phyloP scores from a whole-genome alignment of 1,284 basidiomycete genomes.

The Tilletia horrida region DNA sequence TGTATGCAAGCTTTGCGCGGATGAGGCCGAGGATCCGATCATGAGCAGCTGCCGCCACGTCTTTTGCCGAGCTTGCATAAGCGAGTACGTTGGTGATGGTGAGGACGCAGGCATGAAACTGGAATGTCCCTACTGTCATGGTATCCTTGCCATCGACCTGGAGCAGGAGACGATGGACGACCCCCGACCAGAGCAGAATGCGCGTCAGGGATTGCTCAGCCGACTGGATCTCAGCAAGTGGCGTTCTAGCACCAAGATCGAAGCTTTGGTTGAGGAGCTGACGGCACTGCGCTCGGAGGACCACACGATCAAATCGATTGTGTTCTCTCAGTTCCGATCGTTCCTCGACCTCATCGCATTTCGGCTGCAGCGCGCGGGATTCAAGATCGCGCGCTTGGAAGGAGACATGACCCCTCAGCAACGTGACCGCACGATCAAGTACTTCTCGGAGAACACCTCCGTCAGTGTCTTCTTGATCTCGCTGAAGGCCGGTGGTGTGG shows the following conservation, averaged over 20 bases:
- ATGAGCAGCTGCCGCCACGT: conserved; percentile 75
- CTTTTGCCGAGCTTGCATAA: conserved; percentile 89
- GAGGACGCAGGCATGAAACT: conserved; percentile 41
- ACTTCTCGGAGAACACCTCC: conserved; percentile 90
- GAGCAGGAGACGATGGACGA: conserved; percentile 79
- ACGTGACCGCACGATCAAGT: conserved; percentile 86
- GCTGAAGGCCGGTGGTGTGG: conserved; percentile 93
- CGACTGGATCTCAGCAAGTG: conserved; percentile 82
- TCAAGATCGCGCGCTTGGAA: conserved; percentile 84
- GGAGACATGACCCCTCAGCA: conserved; percentile 97
- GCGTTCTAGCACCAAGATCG: conserved; percentile 94
- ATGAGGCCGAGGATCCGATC: conserved; percentile 95
- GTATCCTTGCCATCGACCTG: conserved; percentile 87
- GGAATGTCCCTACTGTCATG: conserved; percentile 90
- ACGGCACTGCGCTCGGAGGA: conserved; percentile 78
- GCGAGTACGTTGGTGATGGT: conserved; percentile 77
- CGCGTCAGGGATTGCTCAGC: conserved; percentile 86
- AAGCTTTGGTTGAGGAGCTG: conserved; percentile 91
- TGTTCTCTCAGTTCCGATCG: conserved; percentile 91
- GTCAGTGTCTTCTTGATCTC: conserved; percentile 93
- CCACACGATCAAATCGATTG: conserved; percentile 89
- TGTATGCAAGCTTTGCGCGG: conserved; percentile 86
- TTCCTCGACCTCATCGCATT: conserved; percentile 78
- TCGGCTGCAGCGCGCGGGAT: conserved; percentile 81
- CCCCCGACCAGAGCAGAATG: conserved; percentile 40